A percentile compares a stretch with the other conserved stretches of the same genome.
Evolutionary conservation across 1,284 basidiomycete genomes (phyloP).

Genomic region (Cystobasidium pallidum): DNA sequence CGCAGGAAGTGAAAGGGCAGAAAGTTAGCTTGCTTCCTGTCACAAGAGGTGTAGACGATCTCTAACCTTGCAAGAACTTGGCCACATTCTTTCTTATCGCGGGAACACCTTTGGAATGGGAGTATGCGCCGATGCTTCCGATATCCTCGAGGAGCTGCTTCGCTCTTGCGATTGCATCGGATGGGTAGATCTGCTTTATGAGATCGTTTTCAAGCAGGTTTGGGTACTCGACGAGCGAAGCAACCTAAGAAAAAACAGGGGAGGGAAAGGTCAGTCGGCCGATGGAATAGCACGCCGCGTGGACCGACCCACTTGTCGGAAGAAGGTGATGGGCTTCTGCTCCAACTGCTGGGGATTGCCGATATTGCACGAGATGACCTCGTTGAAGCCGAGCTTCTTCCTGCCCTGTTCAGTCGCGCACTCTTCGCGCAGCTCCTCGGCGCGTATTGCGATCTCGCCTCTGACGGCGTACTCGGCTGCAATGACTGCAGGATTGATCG

Average conservation of each 20-base stretch:
- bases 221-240: conserved; percentile 90
- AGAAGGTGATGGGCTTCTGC: conserved; percentile 90
- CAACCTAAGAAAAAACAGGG: conserved; percentile 63
- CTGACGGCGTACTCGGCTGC: conserved; percentile 96
- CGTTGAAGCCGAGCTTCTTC: conserved; percentile 73
- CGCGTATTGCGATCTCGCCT: conserved; percentile 92
- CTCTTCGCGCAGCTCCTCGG: conserved; percentile 75
- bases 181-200: conserved; percentile 71
- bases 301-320: conserved; percentile 71
- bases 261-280: background rate
- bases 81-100: conserved; percentile 87
- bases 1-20: background rate
- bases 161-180: conserved; percentile 82
- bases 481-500: conserved; percentile 76
- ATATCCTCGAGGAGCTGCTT: conserved; percentile 80
- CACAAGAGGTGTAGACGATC: conserved; percentile 8
- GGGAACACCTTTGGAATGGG: conserved; percentile 90
- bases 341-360: conserved; percentile 98
- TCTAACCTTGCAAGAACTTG: conserved; percentile 79
- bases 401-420: conserved; percentile 64
- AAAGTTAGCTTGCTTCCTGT: background rate
- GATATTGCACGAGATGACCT: conserved; percentile 93
- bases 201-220: conserved; percentile 76
- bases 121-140: conserved; percentile 93
- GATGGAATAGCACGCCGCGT: too few relatives aligned